Percentiles rank a stretch among this genome's conserved stretches.
phyloP scores from a whole-genome alignment of 2,329 filamentous ascomycete species.

The Chlorencoelia australis region DNA sequence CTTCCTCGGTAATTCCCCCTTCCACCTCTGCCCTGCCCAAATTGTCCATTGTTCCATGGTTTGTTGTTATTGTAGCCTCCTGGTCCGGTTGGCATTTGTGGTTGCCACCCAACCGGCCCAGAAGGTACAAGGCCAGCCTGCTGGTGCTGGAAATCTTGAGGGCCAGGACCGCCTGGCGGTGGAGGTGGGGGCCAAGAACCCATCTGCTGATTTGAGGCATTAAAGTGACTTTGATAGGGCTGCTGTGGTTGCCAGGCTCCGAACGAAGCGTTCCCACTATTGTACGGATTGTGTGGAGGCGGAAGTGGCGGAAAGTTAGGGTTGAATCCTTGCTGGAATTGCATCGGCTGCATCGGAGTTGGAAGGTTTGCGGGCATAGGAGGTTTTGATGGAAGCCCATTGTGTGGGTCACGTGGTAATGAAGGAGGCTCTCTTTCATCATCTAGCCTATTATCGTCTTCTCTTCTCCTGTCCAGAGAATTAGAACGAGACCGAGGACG shows the following conservation, averaged over 20 bases:
- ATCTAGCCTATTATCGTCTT: background rate
- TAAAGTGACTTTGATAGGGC: constrained; percentile 16
- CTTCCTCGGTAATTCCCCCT: constrained; percentile 22
- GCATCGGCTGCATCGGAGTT: constrained; percentile 4
- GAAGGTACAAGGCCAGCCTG: constrained; percentile 10
- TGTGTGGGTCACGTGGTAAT: constrained; percentile 2
- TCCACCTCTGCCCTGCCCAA: constrained; percentile 15
- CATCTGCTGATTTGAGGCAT: constrained; percentile 11
- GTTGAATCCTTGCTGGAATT: constrained; percentile 18
- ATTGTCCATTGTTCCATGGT: constrained; percentile 18
- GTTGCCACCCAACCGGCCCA: constrained; percentile 21
- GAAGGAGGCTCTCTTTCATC: constrained; percentile 1
- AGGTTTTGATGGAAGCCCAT: constrained; percentile 8
- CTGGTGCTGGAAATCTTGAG: constrained; percentile 11
- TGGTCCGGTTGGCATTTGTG: constrained; percentile 6
- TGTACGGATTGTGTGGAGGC: constrained; percentile 12
- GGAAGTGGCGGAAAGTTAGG: constrained; percentile 19
- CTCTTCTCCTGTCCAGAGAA: constrained; percentile 13
- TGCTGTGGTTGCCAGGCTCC: constrained; percentile 15
- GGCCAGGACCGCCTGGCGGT: constrained; percentile 13
- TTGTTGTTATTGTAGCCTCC: constrained; percentile 18
- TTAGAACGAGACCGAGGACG: constrained; percentile 15
- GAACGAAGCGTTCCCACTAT: constrained; percentile 9
- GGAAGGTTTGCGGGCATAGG: constrained; percentile 11
- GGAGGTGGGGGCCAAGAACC: constrained; percentile 15